Evolutionary conservation across 1,139 yeast species (phyloP), one percentile per base, ranked within the genome.

Genomic region (Debaryomyces coudertii): DNA sequence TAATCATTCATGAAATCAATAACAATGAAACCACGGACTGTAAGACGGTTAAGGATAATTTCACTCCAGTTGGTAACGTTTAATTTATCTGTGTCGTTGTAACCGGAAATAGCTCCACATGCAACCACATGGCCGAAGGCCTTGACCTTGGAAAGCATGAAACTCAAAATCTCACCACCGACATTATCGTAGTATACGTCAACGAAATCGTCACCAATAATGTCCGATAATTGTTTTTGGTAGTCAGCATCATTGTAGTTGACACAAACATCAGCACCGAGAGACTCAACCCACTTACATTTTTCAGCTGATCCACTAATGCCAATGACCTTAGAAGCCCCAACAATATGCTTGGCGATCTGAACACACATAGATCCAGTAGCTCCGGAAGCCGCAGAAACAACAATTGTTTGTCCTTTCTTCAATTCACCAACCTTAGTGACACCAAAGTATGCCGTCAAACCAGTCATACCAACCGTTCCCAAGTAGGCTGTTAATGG

Each of bases 71-170:
- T 64, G 29, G 62, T 60, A 44, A 79, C 66, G 0, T 50, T 61
- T 23, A 62, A 49, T 45, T 71, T 69, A 4, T 60, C 53, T 7
- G 53, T 49, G 49, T 77, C 77, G 54, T 82, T 79, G 62, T 83
- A 83, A 45, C 80, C 80, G 28, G 87, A 63, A 52, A 84, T 80
- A 3, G 84, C 74, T 46, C 89, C 90, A 66, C 87, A 82, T 24
- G 82, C 83, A 49, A 82, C 60, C 42, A 84, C 66, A 12, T 62
- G 66, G 39, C 82, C 84, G 42, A 57, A 61, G n/a, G 55, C 56
- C 49, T 72, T 77, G 53, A 77, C 55, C 45, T 70, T 63, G 4
- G 61, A 53, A 47, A 82, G 61, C 47, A 78, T 75, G 24, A 68
- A 62, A 52, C 79, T 82, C 55, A 84, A 71, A 25, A 80, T 71